Base-by-base conservation (phyloP, 2,329 filamentous ascomycete species). In the Hortaea sp. region DNA sequence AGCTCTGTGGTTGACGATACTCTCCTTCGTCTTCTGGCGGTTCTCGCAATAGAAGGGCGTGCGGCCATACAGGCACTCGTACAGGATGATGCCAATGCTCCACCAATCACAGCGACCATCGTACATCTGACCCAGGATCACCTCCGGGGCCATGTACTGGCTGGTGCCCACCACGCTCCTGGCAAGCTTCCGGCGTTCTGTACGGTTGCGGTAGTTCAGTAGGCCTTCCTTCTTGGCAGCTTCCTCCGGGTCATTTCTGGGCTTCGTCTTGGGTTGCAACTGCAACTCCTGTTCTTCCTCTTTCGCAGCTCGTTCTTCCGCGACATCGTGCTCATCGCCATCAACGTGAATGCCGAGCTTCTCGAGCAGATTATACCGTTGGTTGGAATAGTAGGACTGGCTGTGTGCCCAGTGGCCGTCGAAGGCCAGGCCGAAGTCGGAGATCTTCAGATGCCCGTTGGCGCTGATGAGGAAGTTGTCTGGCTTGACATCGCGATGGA, bases 121-220 rank as follows among this genome's bases (percentile, higher is more conserved):
- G 64, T 97, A 97, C 34, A 76, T 69, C 42, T 88, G 77, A 29
- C 89, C 87, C 53, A 77, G 73, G 48, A 95, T 82, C 12, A 97
- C 86, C 69, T 97, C 92, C 1, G 90, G 90, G 0, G 92, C 90
- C 92, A 95, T 97, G 69, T 97, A 97, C 62, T 95, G 90, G 63
- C 88, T 95, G 2, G 92, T 97, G 2, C 90, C 90, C 7, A 97
- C 90, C 1, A 95, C 81, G 40, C 88, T 95, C 55, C 82, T 79
- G 1, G 90, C 90, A 31, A 87, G 76, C 31, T 78, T 77, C 35
- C 88, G 80, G 54, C 81, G 83, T 43, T 71, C 67, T 5, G 63
- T 66, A 13, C 66, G 65, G 44, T 72, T 69, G 13, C 70, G 59
- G 62, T 66, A 71, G 45, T 68, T 61, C n/a, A 66, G 53, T 5